These are phyloP conservation scores for Plenodomus tracheiphilus DNA, from an alignment of 2,329 filamentous ascomycete species.

Conservation along the genomic window DNA sequence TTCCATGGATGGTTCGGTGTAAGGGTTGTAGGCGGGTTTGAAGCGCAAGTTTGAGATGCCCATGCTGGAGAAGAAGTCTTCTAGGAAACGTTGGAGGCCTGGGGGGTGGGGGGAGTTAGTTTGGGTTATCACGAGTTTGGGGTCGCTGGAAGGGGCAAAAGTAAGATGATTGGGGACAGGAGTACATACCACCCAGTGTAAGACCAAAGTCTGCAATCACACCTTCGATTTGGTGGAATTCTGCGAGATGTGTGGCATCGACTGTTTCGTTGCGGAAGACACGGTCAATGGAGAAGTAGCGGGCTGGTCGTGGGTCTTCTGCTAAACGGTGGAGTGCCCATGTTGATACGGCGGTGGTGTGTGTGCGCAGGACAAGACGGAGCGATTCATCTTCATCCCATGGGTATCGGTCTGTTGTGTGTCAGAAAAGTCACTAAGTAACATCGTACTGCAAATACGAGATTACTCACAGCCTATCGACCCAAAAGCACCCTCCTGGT, in stretches of 20 bases:
- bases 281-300: slow-evolving; percentile 97
- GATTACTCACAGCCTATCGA: slow-evolving; percentile 71
- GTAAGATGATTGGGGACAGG: background rate
- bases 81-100: slow-evolving; percentile 86
- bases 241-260: slow-evolving; percentile 92
- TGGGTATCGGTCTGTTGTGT: slow-evolving; percentile 71
- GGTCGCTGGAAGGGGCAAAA: background rate
- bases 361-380: slow-evolving; percentile 87
- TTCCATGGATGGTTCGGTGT: slow-evolving; percentile 82
- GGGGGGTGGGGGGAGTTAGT: background rate
- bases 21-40: slow-evolving; percentile 94
- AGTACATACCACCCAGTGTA: slow-evolving; percentile 71
- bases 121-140: background rate
- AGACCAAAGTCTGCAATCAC: slow-evolving; percentile 96
- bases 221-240: slow-evolving; percentile 98
- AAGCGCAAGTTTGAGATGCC: slow-evolving; percentile 85
- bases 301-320: slow-evolving; percentile 78
- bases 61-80: slow-evolving; percentile 96
- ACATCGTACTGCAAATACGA: fast-evolving
- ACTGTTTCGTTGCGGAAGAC: slow-evolving; percentile 98
- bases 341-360: slow-evolving; percentile 91
- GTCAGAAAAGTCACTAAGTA: background rate
- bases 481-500: slow-evolving; percentile 88
- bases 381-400: slow-evolving; percentile 88
- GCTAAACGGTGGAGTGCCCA: slow-evolving; percentile 91